A percentile compares a stretch with the other conserved stretches of the same genome.
These are phyloP conservation scores for Dinochytrium kinnereticum DNA, from an alignment of 371 early-diverging fungal genomes.

Conservation along the genomic window DNA sequence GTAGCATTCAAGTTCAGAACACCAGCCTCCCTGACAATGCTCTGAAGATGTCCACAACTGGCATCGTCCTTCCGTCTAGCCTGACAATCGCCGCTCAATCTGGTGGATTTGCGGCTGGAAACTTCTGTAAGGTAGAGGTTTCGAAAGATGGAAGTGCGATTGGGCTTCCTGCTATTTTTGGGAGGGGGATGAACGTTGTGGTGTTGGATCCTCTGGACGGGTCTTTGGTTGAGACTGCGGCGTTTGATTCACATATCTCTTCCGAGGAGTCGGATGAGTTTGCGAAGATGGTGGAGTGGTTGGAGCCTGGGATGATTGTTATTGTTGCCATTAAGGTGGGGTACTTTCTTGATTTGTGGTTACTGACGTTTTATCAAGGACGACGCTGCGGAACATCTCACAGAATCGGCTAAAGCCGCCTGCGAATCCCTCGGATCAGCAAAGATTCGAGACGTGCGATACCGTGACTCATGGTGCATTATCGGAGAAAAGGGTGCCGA, in stretches of 20 bases:
- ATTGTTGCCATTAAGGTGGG: slow-evolving; percentile 66
- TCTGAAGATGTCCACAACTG: slow-evolving; percentile 37
- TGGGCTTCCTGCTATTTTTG: slow-evolving; percentile 54
- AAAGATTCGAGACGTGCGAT: slow-evolving; percentile 59
- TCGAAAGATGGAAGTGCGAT: slow-evolving; percentile 57
- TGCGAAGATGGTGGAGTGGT: slow-evolving; percentile 65
- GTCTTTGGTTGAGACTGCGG: slow-evolving; percentile 65
- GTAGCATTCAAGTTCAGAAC: slow-evolving; percentile 23
- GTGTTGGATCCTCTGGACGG: slow-evolving; percentile 74
- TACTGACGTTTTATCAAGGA: slow-evolving; percentile 47
- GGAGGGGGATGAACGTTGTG: slow-evolving; percentile 79
- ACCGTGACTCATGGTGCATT: slow-evolving; percentile 83
- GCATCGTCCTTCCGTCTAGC: slow-evolving; percentile 36
- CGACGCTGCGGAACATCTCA: slow-evolving; percentile 72
- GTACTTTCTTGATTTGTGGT: not conserved
- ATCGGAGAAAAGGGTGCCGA: slow-evolving; percentile 71
- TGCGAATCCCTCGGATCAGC: slow-evolving; percentile 68
- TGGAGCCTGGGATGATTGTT: slow-evolving; percentile 70
- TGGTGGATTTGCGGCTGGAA: slow-evolving; percentile 76
- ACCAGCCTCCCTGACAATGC: slow-evolving; percentile 22
- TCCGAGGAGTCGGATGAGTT: slow-evolving; percentile 71
- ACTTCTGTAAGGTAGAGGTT: slow-evolving; percentile 73
- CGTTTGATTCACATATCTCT: slow-evolving; percentile 80
- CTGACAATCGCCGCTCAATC: slow-evolving; percentile 59
- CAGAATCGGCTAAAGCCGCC: slow-evolving; percentile 60